These are phyloP conservation scores for Davidsoniella virescens DNA, from an alignment of 2,329 filamentous ascomycete genomes.

Conservation along the genomic window DNA sequence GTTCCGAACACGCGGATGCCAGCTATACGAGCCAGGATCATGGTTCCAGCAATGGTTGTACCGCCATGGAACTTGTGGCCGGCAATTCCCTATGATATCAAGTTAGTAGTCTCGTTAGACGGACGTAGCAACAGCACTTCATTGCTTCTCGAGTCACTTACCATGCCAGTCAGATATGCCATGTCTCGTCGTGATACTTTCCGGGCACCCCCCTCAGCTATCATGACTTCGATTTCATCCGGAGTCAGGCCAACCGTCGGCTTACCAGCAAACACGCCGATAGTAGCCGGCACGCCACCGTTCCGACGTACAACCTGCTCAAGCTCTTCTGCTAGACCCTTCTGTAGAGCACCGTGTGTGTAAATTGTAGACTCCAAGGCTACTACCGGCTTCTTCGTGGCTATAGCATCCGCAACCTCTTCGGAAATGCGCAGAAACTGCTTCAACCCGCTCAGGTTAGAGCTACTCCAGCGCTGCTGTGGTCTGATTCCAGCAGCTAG, in stretches of 20 bases:
- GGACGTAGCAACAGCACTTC: too few relatives aligned
- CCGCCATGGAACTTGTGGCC: constrained; percentile 65
- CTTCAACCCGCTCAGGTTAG: constrained; percentile 20
- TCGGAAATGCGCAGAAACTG: constrained; percentile 55
- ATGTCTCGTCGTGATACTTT: constrained; percentile 85
- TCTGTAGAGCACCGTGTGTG: constrained; percentile 79
- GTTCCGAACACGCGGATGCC: constrained; percentile 91
- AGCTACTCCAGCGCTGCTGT: constrained; percentile 9
- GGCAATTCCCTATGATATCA: constrained; percentile 34
- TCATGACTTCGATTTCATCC: constrained; percentile 58
- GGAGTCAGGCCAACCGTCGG: constrained; percentile 62
- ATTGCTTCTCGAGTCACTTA: constrained; percentile 24
- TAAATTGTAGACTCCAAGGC: constrained; percentile 94
- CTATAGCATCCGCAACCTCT: constrained; percentile 65
- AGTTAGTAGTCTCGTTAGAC: too few relatives aligned
- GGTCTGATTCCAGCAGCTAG: not conserved
- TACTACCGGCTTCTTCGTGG: constrained; percentile 64
- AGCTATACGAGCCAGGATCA: constrained; percentile 71
- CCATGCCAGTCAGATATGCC: constrained; percentile 62
- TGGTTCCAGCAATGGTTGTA: constrained; percentile 86
- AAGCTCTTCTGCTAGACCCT: constrained; percentile 56
- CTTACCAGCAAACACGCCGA: constrained; percentile 71
- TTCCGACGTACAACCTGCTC: constrained; percentile 66
- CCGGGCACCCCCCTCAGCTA: constrained; percentile 47
- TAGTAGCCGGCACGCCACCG: constrained; percentile 77